phyloP scores from a whole-genome alignment of 768 basidiomycete species.

The Pleurotus cornucopiae region DNA sequence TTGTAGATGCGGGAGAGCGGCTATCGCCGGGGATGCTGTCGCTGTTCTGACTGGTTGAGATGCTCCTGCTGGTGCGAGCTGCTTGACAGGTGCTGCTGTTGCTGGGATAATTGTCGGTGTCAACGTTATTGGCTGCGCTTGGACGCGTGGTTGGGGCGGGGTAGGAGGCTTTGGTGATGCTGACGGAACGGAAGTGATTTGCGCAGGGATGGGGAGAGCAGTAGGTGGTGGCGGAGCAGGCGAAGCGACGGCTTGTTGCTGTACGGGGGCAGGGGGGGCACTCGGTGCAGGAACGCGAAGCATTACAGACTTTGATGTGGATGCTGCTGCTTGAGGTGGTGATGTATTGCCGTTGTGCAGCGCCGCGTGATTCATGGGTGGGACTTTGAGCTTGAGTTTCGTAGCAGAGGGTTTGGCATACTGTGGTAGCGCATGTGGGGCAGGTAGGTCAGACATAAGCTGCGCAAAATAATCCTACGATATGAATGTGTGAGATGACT shows the following conservation, averaged over 20 bases:
- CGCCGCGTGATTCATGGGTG: slow-evolving; percentile 32
- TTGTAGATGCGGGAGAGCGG: not conserved
- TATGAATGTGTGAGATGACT: slow-evolving; percentile 8
- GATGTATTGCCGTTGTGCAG: slow-evolving; percentile 16
- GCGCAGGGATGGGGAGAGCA: slow-evolving; percentile 16
- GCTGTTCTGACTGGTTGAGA: not conserved
- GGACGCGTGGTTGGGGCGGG: slow-evolving; percentile 31
- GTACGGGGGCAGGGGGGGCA: slow-evolving; percentile 12
- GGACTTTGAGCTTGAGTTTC: slow-evolving; percentile 74
- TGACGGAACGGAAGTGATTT: slow-evolving; percentile 18
- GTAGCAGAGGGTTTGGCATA: slow-evolving; percentile 51
- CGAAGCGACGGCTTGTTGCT: slow-evolving; percentile 27
- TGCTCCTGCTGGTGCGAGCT: not conserved
- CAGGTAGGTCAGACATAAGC: slow-evolving; percentile 74
- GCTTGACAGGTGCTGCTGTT: not conserved
- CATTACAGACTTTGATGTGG: slow-evolving; percentile 17
- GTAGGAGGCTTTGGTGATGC: slow-evolving; percentile 30
- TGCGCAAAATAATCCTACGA: slow-evolving; percentile 67
- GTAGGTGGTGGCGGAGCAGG: slow-evolving; percentile 15
- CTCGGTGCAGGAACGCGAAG: slow-evolving; percentile 33
- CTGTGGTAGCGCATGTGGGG: slow-evolving; percentile 58
- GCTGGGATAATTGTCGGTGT: not conserved
- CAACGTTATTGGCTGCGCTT: not conserved
- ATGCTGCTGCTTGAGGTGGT: slow-evolving; percentile 14
- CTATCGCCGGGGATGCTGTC: not conserved